Conservation (phyloP, 2,329 filamentous ascomycete genomes). For the Sporothrix globosa region DNA sequence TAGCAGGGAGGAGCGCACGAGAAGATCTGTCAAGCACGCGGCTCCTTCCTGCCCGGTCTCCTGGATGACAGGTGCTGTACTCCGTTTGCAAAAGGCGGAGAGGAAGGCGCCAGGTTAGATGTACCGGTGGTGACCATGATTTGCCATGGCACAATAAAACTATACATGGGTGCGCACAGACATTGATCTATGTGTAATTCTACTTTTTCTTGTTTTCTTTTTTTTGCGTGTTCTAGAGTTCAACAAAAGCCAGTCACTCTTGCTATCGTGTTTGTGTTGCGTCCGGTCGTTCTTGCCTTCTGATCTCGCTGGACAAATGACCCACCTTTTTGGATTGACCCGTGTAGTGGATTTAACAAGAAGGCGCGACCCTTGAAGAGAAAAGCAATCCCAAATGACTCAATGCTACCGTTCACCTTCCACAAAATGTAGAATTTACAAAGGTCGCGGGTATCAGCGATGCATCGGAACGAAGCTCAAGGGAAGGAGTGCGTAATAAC, state of each 20-base stretch:
- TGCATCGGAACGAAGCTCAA: not conserved
- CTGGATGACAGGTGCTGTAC: constrained; percentile 22
- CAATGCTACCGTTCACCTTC: not conserved
- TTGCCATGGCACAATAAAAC: not conserved
- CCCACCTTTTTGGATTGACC: not conserved
- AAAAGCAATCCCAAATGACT: not conserved
- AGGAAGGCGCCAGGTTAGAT: not conserved
- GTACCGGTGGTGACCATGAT: not conserved
- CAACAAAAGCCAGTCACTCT: not conserved
- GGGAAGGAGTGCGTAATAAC: not conserved
- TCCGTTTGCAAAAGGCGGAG: constrained; percentile 19
- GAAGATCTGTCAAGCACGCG: constrained; percentile 11
- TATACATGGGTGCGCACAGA: not conserved
- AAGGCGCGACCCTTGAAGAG: constrained; percentile 25
- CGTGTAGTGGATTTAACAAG: not conserved
- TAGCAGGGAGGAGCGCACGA: constrained; percentile 7
- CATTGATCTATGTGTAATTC: not conserved
- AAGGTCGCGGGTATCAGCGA: not conserved
- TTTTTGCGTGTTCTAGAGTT: not conserved
- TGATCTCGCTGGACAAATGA: not conserved
- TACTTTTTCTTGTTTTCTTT: too few species aligned
- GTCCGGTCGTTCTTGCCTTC: not conserved
- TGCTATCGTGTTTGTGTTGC: not conserved
- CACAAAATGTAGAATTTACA: not conserved
- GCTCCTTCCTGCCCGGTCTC: constrained; percentile 22